Evolutionary conservation across 2,329 filamentous ascomycete genomes (phyloP).

Genomic region (Alternaria burnsii): DNA sequence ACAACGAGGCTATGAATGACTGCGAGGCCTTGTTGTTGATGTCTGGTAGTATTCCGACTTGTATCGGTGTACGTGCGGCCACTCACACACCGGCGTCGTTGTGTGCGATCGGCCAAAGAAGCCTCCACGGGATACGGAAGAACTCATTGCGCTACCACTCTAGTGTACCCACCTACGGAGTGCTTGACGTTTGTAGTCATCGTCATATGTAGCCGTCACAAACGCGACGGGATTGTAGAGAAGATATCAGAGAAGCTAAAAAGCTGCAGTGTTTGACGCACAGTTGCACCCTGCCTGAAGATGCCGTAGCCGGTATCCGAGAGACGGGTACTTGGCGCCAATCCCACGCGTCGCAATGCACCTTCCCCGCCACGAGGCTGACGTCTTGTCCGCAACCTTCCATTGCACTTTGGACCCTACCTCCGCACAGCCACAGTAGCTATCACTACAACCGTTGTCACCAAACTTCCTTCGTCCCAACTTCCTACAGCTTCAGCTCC

Average conservation of each 20-base stretch:
- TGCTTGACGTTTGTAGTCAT: conserved; percentile 11
- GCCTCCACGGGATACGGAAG: conserved; percentile 8
- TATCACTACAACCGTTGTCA: conserved; percentile 1
- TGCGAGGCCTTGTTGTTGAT: neutral
- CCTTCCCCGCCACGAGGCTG: conserved; percentile 33
- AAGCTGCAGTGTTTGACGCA: neutral
- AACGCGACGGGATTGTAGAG: neutral
- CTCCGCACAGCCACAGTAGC: conserved; percentile 25
- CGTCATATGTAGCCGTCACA: conserved; percentile 6
- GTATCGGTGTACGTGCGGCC: neutral
- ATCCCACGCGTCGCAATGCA: conserved; percentile 16
- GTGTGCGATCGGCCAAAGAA: conserved; percentile 7
- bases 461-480: conserved; percentile 3
- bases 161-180: conserved; percentile 15
- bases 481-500: neutral
- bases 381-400: conserved; percentile 20
- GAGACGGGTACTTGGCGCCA: conserved; percentile 33
- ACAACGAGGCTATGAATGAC: neutral
- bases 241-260: neutral
- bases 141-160: conserved; percentile 11
- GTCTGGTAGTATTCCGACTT: neutral
- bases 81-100: neutral
- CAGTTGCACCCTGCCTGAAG: neutral
- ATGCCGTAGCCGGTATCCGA: conserved; percentile 17
- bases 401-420: conserved; percentile 16